Evolutionary conservation across 768 basidiomycete genomes (phyloP), one percentile per base, ranked within the genome.

Genomic region (Xerocomellus intermedius): DNA sequence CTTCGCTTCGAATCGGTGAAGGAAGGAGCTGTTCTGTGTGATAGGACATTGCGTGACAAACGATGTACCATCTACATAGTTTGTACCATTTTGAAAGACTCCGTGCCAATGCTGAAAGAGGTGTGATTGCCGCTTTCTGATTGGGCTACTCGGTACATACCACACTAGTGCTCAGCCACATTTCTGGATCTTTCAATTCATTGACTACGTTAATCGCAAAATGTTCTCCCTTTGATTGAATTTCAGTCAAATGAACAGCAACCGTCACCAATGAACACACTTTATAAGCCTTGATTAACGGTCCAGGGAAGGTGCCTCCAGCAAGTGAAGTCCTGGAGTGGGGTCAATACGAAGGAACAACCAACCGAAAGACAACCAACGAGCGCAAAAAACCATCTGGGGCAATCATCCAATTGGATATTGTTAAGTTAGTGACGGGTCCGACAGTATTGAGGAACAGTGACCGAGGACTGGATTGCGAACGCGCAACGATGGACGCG

Each of bases 91-190:
- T 57, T 83, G 82, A 56, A 74, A 73, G 35, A 83, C 54, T 12
- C 82, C 81, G 57, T 83, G 82, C 81, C 80, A 83, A 59, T 83
- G 81, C 82, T 83, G 28, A 19, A 43, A 47, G 9, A 30, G 8
- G 19, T 26, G 26, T 59, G 28, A 59, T 24, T 14, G 8, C 22
- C n/a, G 2, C 6, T 22, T n/a, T 17, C 36, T 12, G 17, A 43
- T 26, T 5, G 4, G 30, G 26, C 5, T 33, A 12, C 7, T 35
- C 5, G 16, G 36, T n/a, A 57, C 66, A 32, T 49, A 67, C 66
- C 48, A 85, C 78, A 45, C 76, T 79, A 5, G 83, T 84, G 10
- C 70, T 73, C n/a, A n/a, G n/a, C n/a, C n/a, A n/a, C n/a, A n/a
- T n/a, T n/a, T n/a, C n/a, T n/a, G n/a, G n/a, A n/a, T 83, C 77